Conservation (phyloP, 1,284 basidiomycete species). For the Pseudozyma hubeiensis region DNA sequence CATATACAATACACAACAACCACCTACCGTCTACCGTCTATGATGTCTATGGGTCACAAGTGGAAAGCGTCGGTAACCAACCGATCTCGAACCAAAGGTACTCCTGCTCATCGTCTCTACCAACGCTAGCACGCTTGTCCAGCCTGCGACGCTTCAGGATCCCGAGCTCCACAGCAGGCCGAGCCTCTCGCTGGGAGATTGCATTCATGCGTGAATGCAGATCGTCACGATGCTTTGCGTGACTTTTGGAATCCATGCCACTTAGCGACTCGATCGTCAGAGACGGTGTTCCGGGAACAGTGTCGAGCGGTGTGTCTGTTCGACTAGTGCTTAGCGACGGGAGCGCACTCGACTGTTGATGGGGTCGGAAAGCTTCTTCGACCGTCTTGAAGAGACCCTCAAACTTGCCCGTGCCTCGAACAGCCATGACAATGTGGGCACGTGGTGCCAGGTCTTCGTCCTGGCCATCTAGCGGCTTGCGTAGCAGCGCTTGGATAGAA, state of each 20-base stretch:
- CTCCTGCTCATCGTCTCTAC: slow-evolving; percentile 46
- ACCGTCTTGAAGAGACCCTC: slow-evolving; percentile 39
- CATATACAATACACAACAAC: too few species aligned
- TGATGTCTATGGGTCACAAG: not conserved
- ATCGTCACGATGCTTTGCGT: slow-evolving; percentile 20
- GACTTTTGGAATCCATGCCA: not conserved
- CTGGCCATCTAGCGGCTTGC: slow-evolving; percentile 7
- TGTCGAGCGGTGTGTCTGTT: slow-evolving; percentile 28
- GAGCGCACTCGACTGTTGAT: not conserved
- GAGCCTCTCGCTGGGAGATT: slow-evolving; percentile 2
- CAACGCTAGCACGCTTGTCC: slow-evolving; percentile 34
- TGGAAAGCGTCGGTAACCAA: slow-evolving; percentile 7
- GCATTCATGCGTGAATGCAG: slow-evolving; percentile 35
- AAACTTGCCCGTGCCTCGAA: slow-evolving; percentile 44
- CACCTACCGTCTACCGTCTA: not conserved
- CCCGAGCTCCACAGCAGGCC: not conserved
- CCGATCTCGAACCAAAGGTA: slow-evolving; percentile 53
- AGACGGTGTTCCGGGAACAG: slow-evolving; percentile 38
- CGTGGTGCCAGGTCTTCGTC: slow-evolving; percentile 4
- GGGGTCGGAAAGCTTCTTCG: slow-evolving; percentile 37
- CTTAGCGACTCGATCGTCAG: not conserved
- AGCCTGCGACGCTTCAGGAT: slow-evolving; percentile 32
- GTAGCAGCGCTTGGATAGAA: slow-evolving; percentile 36
- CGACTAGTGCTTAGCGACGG: slow-evolving; percentile 30
- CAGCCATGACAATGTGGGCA: slow-evolving; percentile 48